Percentiles rank a stretch among this genome's conserved stretches.
These are phyloP conservation scores for Acephala macrosclerotiorum DNA, from an alignment of 2,329 filamentous ascomycete species.

Conservation along the genomic window DNA sequence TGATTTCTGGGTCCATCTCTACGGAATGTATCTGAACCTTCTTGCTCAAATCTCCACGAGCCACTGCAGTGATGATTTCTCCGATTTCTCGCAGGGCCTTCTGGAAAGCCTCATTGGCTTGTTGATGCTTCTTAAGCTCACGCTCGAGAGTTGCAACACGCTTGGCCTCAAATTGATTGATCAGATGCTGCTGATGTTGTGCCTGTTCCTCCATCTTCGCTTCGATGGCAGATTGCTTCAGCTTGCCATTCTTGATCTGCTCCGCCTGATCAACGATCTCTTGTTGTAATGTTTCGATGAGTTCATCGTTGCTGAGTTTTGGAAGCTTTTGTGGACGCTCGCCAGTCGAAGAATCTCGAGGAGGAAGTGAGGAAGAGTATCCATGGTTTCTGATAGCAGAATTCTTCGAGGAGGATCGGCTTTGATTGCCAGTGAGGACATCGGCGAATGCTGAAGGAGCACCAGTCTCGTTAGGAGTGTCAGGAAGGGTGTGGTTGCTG, in stretches of 20 bases:
- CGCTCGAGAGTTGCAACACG: conserved; percentile 90
- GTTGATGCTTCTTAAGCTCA: conserved; percentile 95
- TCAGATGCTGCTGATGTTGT: conserved; percentile 81
- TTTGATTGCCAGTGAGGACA: conserved; percentile 48
- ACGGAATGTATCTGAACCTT: conserved; percentile 95
- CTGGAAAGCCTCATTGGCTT: conserved; percentile 98
- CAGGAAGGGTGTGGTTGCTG: conserved; percentile 69
- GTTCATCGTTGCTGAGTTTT: conserved; percentile 78
- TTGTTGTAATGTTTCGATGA: conserved; percentile 85
- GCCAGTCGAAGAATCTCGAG: conserved; percentile 38
- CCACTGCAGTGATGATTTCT: conserved; percentile 95
- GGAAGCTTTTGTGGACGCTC: conserved; percentile 42
- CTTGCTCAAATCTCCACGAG: conserved; percentile 93
- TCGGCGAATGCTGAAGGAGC: conserved; percentile 71
- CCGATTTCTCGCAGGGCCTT: conserved; percentile 96
- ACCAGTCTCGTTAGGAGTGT: conserved; percentile 80
- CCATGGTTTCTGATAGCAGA: conserved; percentile 50
- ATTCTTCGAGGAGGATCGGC: conserved; percentile 45
- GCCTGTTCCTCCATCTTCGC: conserved; percentile 87
- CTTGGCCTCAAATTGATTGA: conserved; percentile 83
- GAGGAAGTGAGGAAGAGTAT: conserved; percentile 41
- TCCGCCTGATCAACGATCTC: conserved; percentile 95
- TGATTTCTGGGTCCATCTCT: conserved; percentile 98
- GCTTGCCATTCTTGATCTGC: conserved; percentile 87
- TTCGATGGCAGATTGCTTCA: conserved; percentile 85